Conservation (phyloP, 306 rosid genomes). For the Trifolium subterraneum region DNA sequence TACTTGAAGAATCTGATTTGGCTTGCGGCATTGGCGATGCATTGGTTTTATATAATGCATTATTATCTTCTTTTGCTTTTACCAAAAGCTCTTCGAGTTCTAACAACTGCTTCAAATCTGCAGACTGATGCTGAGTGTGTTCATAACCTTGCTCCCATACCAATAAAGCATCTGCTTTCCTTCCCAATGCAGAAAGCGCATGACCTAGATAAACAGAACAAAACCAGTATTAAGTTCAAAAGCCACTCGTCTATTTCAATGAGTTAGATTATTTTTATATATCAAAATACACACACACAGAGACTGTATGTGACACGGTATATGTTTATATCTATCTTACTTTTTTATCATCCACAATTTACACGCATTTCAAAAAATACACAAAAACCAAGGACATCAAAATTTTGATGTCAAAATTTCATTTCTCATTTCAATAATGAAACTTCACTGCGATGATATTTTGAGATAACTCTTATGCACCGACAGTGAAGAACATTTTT, state of each 20-base stretch:
- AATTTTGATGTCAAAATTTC: background rate
- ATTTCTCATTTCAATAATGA: background rate
- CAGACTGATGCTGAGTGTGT: constrained; percentile 67
- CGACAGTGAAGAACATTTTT: too few species aligned
- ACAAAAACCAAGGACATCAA: background rate
- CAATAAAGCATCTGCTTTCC: constrained; percentile 76
- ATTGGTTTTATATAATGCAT: constrained; percentile 43
- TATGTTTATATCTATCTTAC: background rate
- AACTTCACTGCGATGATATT: background rate
- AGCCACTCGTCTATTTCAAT: background rate
- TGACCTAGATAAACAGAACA: constrained; percentile 56
- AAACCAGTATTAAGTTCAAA: constrained; percentile 28
- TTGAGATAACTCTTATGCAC: too few species aligned
- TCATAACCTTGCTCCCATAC: constrained; percentile 94
- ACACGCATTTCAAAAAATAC: background rate
- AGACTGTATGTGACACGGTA: background rate
- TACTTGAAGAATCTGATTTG: constrained; percentile 45
- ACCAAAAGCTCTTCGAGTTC: constrained; percentile 84
- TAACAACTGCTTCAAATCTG: constrained; percentile 86
- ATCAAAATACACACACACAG: background rate
- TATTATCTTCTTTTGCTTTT: constrained; percentile 55
- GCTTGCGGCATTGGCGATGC: constrained; percentile 41
- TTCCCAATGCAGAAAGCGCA: constrained; percentile 79
- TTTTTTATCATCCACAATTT: background rate
- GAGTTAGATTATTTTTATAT: background rate